phyloP scores from a whole-genome alignment of 768 basidiomycete genomes.

The Collybia sordida region DNA sequence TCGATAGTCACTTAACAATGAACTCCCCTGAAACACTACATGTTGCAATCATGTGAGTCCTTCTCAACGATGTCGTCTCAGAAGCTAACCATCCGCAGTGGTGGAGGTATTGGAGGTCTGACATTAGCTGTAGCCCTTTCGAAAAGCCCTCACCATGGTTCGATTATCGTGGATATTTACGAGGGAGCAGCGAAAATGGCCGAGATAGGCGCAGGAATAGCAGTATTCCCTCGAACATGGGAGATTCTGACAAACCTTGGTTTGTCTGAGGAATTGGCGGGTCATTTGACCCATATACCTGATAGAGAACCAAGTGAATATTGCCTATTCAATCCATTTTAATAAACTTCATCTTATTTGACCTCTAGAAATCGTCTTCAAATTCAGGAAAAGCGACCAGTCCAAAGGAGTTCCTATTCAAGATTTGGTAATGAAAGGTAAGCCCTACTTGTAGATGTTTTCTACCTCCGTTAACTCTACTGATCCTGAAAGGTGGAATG shows the following conservation, averaged over 20 bases:
- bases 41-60: too few relatives aligned
- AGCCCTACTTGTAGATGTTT: background rate
- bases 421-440: slow-evolving; percentile 26
- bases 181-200: slow-evolving; percentile 49
- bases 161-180: slow-evolving; percentile 54
- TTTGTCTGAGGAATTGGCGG: background rate
- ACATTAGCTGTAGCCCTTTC: slow-evolving; percentile 41
- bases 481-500: slow-evolving; percentile 15
- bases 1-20: too few relatives aligned
- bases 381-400: slow-evolving; percentile 32
- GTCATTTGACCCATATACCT: background rate
- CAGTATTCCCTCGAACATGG: slow-evolving; percentile 43
- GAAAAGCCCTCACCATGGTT: slow-evolving; percentile 36
- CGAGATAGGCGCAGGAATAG: slow-evolving; percentile 65
- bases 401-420: slow-evolving; percentile 22
- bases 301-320: background rate
- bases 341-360: background rate
- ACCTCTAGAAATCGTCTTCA: slow-evolving; percentile 20
- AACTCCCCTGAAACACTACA: too few relatives aligned
- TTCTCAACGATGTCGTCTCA: too few relatives aligned
- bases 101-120: slow-evolving; percentile 52
- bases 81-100: slow-evolving; percentile 27
- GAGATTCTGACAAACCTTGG: background rate
- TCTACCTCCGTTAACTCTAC: background rate
- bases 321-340: too few relatives aligned